These are phyloP conservation scores for Colletotrichum noveboracense DNA, from an alignment of 2,329 filamentous ascomycete species.

Conservation along the genomic window DNA sequence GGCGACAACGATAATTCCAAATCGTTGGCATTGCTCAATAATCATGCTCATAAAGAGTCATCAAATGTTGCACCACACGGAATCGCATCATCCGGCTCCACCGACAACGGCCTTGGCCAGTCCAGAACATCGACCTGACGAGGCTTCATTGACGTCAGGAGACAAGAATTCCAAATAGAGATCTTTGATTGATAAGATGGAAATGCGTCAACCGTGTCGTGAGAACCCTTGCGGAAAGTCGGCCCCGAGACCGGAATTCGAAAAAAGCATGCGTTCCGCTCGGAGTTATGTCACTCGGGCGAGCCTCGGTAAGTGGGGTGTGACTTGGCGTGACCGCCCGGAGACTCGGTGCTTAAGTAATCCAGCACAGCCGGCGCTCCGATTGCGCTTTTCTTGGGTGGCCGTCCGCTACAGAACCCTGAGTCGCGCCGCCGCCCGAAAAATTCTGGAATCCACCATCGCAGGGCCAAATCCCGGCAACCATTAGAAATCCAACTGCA, in stretches of 20 bases:
- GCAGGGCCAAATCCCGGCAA: conserved; percentile 6
- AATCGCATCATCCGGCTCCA: background rate
- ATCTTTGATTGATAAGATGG: background rate
- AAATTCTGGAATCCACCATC: conserved; percentile 20
- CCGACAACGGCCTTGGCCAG: background rate
- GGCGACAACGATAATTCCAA: background rate
- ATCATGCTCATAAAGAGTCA: background rate
- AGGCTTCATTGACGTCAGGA: conserved; percentile 1
- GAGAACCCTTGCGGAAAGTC: conserved; percentile 11
- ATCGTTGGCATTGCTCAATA: background rate
- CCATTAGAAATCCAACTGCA: conserved; percentile 15
- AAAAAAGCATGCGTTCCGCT: conserved; percentile 2
- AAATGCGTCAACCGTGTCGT: background rate
- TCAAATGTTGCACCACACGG: background rate
- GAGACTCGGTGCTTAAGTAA: conserved; percentile 13
- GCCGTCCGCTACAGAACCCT: background rate
- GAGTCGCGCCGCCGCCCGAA: conserved; percentile 8
- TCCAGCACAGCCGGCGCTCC: background rate
- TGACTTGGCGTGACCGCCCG: background rate
- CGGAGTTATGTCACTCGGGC: conserved; percentile 10
- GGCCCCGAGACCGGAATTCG: conserved; percentile 3
- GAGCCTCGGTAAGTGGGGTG: conserved; percentile 18
- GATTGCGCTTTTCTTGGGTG: background rate
- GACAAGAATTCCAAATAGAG: background rate
- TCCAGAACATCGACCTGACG: background rate